Conservation (phyloP, 306 rosid species). For the Trichosanthes cucumerina region DNA sequence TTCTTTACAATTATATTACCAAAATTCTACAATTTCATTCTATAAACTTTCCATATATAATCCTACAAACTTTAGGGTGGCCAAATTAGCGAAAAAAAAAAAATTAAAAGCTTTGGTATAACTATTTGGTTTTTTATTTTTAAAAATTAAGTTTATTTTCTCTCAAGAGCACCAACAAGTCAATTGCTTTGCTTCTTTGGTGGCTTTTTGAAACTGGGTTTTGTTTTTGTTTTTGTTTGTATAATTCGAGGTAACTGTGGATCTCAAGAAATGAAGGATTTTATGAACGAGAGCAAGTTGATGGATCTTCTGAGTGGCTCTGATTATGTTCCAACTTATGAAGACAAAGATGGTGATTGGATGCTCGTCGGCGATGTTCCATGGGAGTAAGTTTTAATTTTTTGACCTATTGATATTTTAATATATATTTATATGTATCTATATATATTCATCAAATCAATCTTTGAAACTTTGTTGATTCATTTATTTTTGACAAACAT, state of each 20-base stretch:
- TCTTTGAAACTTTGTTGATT: neutral
- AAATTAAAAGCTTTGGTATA: too few relatives aligned
- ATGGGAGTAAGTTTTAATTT: constrained; percentile 53
- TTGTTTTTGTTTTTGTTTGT: neutral
- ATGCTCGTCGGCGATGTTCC: constrained; percentile 99
- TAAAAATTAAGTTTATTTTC: too few relatives aligned
- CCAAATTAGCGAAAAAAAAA: too few relatives aligned
- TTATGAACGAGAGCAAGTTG: constrained; percentile 82
- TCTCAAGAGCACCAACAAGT: too few relatives aligned
- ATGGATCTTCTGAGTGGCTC: constrained; percentile 75
- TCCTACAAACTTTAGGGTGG: too few relatives aligned
- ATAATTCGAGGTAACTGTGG: constrained; percentile 53
- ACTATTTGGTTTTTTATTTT: too few relatives aligned
- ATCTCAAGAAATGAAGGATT: constrained; percentile 72
- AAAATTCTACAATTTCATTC: too few relatives aligned
- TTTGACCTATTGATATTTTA: neutral
- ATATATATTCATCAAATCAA: neutral
- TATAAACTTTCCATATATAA: too few relatives aligned
- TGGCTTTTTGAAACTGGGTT: neutral
- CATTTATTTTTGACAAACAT: neutral
- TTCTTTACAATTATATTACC: too few relatives aligned
- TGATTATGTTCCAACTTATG: constrained; percentile 81
- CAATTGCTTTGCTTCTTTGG: neutral
- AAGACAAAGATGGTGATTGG: constrained; percentile 96
- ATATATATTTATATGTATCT: neutral